Evolutionary conservation across 2,329 filamentous ascomycete genomes (phyloP).

Genomic region (Cryphonectria carpinicola): DNA sequence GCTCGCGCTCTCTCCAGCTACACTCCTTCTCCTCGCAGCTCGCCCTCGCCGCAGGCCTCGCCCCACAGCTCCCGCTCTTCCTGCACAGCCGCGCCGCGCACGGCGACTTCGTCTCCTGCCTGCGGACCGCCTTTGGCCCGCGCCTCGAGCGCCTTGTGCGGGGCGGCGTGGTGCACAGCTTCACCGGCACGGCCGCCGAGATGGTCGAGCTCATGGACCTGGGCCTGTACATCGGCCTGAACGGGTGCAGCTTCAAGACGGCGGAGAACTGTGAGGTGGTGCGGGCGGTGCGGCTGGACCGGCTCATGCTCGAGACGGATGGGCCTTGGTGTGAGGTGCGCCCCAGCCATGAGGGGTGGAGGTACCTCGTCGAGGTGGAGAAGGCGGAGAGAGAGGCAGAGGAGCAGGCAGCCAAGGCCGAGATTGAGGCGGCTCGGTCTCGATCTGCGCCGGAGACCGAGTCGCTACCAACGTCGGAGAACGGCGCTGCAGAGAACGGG

Average conservation of each 20-base stretch:
- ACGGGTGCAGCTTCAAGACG: conserved; percentile 96
- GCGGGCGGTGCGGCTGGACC: conserved; percentile 73
- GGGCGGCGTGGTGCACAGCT: conserved; percentile 88
- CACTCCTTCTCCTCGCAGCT: conserved; percentile 86
- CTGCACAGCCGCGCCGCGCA: conserved; percentile 89
- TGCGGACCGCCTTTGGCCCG: conserved; percentile 62
- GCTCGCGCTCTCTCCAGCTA: conserved; percentile 76
- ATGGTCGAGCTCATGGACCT: conserved; percentile 79
- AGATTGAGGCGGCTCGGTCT: conserved; percentile 13
- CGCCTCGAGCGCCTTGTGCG: conserved; percentile 69
- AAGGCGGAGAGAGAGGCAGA: conserved; percentile 33
- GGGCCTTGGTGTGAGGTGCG: conserved; percentile 98
- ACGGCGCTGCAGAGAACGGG: conserved; percentile 16
- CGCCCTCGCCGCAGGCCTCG: conserved; percentile 69
- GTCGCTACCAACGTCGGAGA: neutral
- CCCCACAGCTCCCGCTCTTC: conserved; percentile 83
- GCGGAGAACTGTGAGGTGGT: conserved; percentile 88
- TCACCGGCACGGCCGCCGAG: conserved; percentile 86
- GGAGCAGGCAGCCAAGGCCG: conserved; percentile 21
- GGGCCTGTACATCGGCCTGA: conserved; percentile 90
- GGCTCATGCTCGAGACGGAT: conserved; percentile 93
- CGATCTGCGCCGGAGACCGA: conserved; percentile 4
- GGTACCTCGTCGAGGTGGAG: conserved; percentile 59
- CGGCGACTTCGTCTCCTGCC: conserved; percentile 76
- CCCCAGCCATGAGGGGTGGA: conserved; percentile 82